Percentiles rank a stretch among this genome's conserved stretches.
phyloP scores from a whole-genome alignment of 2,329 filamentous ascomycete species.

The Oidium heveae region DNA sequence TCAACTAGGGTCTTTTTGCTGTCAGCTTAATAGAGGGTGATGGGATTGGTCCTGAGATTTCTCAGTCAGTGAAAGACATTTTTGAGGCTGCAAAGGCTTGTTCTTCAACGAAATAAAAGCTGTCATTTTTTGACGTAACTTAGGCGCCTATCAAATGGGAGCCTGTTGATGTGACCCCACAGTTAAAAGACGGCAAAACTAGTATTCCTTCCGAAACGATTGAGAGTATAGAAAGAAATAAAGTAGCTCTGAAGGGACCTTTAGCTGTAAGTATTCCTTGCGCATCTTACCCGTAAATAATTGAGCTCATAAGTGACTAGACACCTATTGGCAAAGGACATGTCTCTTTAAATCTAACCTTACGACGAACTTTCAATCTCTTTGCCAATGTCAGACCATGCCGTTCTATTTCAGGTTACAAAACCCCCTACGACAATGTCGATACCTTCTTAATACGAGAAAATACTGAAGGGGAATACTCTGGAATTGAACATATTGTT shows the following conservation, averaged over 20 bases:
- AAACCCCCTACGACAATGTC: conserved; percentile 93
- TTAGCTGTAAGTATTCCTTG: conserved; percentile 43
- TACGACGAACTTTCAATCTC: conserved; percentile 97
- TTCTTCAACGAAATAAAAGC: conserved; percentile 1
- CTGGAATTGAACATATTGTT: conserved; percentile 93
- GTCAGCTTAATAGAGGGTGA: conserved; percentile 97
- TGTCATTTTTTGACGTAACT: conserved; percentile 7
- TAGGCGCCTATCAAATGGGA: conserved; percentile 91
- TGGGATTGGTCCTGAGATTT: conserved; percentile 93
- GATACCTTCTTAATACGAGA: conserved; percentile 96
- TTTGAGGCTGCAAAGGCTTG: conserved; percentile 79
- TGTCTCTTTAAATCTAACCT: conserved; percentile 94
- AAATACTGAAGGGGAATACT: conserved; percentile 99
- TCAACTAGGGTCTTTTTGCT: conserved; percentile 61
- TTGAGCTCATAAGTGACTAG: conserved; percentile 17
- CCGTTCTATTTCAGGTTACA: conserved; percentile 89
- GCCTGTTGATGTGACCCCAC: conserved; percentile 83
- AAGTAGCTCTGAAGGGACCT: conserved; percentile 92
- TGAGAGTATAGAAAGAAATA: conserved; percentile 80
- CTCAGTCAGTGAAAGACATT: conserved; percentile 96
- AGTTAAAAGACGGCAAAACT: conserved; percentile 83
- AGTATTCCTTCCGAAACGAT: conserved; percentile 85
- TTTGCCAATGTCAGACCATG: conserved; percentile 98
- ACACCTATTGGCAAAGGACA: conserved; percentile 97
- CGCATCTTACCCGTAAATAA: conserved; percentile 4